Base-by-base conservation (phyloP, 371 early-diverging fungal species). In the Thermomucor indicae-seudaticae region DNA sequence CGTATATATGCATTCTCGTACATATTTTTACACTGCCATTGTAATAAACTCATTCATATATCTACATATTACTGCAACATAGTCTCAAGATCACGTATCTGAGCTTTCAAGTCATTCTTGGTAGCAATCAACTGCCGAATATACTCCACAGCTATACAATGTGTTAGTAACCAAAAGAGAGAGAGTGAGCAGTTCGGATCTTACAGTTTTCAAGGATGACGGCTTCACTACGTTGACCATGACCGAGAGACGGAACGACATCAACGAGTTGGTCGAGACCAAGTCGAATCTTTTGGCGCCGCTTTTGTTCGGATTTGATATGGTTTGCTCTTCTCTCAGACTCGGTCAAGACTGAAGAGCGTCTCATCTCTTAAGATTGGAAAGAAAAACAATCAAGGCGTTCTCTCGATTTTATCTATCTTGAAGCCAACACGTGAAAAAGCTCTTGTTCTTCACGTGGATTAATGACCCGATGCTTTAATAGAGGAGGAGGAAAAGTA, bases 321-420 rank as follows among this genome's bases (percentile, higher is more conserved):
- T 96, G 97, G 69, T 95, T 96, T 4, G 92, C 88, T 48, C 90
- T 84, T 67, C 95, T 95, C 60, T 95, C 92, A 12, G 88, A 85
- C 45, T 91, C 92, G 2, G 95, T 91, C 58, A 95, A 68, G n/a
- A n/a, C n/a, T n/a, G n/a, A n/a, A n/a, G n/a, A n/a, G n/a, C n/a
- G n/a, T n/a, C n/a, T n/a, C n/a, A n/a, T n/a, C n/a, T n/a, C n/a
- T n/a, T n/a, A n/a, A n/a, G n/a, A n/a, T n/a, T n/a, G 43, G 43
- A 43, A 12, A 25, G 24, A 12, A 23, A 43, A 19, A 20, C 5
- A 12, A 43, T 23, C 7, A 23, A 23, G 25, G 43, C 8, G 16
- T 24, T 7, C 43, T 24, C 7, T 10, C 34, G 7, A 20, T 20
- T 14, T 3, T 22, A 42, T 23, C 2, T 25, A 4, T 1, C 1